These are phyloP conservation scores for Aspergillus conjunctus DNA, from an alignment of 495 filamentous ascomycete species.

Conservation along the genomic window DNA sequence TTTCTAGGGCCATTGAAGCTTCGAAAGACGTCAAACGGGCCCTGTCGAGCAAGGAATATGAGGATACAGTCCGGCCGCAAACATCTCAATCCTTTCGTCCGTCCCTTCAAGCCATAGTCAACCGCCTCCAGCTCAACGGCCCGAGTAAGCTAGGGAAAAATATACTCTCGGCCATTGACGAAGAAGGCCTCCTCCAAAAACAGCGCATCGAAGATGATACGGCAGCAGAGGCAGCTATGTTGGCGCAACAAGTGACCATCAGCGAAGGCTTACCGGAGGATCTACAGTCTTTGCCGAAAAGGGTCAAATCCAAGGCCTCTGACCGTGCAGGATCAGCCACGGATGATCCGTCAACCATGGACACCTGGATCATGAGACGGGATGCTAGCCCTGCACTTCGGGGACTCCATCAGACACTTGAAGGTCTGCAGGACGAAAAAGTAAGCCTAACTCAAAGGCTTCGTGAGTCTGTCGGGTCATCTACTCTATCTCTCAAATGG, in stretches of 20 bases:
- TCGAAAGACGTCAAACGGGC: conserved; percentile 67
- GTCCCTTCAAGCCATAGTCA: conserved; percentile 53
- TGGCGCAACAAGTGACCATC: conserved; percentile 67
- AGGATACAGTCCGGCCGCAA: conserved; percentile 25
- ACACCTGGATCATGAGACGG: conserved; percentile 84
- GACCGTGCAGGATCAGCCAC: conserved; percentile 21
- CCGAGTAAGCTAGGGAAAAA: conserved; percentile 67
- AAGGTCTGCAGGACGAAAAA: conserved; percentile 60
- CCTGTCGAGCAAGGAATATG: conserved; percentile 29
- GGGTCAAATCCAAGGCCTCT: conserved; percentile 7
- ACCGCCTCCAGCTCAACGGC: conserved; percentile 66
- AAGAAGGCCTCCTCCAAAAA: conserved; percentile 81
- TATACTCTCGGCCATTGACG: conserved; percentile 83
- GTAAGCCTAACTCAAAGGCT: conserved; percentile 59
- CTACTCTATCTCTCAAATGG: conserved; percentile 76
- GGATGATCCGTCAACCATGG: conserved; percentile 40
- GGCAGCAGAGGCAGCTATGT: conserved; percentile 63
- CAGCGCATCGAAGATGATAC: conserved; percentile 75
- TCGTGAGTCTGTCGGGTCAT: conserved; percentile 55
- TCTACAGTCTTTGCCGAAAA: conserved; percentile 46
- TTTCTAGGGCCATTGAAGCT: conserved; percentile 79
- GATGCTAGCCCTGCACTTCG: conserved; percentile 67
- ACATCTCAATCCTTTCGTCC: not conserved
- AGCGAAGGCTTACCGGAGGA: conserved; percentile 58
- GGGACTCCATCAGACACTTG: conserved; percentile 66